Conservation (phyloP, 2,329 filamentous ascomycete species). For the Cucurbitaria berberidis region DNA sequence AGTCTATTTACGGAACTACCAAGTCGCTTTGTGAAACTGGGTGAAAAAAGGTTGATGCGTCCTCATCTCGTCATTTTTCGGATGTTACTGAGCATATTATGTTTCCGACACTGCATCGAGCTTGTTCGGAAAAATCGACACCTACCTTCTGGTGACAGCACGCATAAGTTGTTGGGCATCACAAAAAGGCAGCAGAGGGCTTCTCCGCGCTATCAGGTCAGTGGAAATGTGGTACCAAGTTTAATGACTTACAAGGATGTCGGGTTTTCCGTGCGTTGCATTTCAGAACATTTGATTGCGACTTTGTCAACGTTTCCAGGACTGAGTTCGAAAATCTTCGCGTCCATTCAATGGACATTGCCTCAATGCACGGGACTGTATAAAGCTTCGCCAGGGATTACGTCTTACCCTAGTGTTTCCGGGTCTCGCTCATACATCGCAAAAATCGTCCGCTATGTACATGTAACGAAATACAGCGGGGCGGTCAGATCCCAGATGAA, state of each 20-base stretch:
- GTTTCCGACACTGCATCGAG: slow-evolving; percentile 64
- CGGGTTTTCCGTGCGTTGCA: background rate
- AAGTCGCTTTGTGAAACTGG: slow-evolving; percentile 44
- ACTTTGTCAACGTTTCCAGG: background rate
- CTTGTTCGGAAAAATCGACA: slow-evolving; percentile 61
- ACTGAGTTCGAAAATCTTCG: background rate
- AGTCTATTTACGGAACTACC: too few species aligned
- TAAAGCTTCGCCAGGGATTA: background rate
- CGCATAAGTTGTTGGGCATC: slow-evolving; percentile 57
- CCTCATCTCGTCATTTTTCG: slow-evolving; percentile 56
- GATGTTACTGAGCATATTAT: slow-evolving; percentile 17
- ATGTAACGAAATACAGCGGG: background rate
- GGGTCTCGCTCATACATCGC: background rate
- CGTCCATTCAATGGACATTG: background rate
- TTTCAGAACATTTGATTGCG: background rate
- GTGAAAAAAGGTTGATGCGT: slow-evolving; percentile 61
- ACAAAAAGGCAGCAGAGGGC: background rate
- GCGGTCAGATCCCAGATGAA: background rate
- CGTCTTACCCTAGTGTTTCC: background rate
- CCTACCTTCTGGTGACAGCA: slow-evolving; percentile 12
- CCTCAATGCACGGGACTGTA: too few species aligned
- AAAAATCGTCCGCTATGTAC: background rate
- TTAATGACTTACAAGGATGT: too few species aligned
- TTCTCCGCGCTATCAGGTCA: background rate
- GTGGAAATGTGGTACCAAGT: background rate